A percentile compares a stretch with the other conserved stretches of the same genome.
Evolutionary conservation across 306 rosid genomes (phyloP).

Genomic region (Vigna mungo): DNA sequence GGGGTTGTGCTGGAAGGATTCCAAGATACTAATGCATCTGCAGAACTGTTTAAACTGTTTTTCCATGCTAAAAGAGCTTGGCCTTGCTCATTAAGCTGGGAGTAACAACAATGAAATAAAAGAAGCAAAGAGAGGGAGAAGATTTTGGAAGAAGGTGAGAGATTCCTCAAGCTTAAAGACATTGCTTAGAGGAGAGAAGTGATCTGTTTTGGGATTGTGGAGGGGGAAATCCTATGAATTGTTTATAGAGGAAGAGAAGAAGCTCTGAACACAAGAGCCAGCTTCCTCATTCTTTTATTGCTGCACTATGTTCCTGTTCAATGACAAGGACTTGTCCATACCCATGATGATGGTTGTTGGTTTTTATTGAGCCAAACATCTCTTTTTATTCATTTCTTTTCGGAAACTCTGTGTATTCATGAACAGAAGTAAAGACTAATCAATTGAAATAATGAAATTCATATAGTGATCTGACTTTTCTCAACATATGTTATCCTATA

Average conservation of each 20-base stretch:
- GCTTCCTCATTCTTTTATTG: slow-evolving; percentile 49
- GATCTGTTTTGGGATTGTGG: slow-evolving; percentile 74
- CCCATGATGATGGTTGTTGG: slow-evolving; percentile 38
- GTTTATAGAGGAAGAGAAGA: slow-evolving; percentile 72
- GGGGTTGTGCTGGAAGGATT: slow-evolving; percentile 58
- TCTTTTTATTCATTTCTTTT: slow-evolving; percentile 10
- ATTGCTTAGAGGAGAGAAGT: slow-evolving; percentile 62
- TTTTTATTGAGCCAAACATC: slow-evolving; percentile 30
- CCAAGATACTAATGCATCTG: slow-evolving; percentile 69
- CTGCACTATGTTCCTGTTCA: slow-evolving; percentile 50
- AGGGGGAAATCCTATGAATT: slow-evolving; percentile 67
- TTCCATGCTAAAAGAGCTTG: slow-evolving; percentile 85
- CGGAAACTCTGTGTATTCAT: not conserved
- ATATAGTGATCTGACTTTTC: not conserved
- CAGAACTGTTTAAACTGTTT: slow-evolving; percentile 58
- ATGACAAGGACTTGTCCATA: slow-evolving; percentile 51
- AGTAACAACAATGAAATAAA: slow-evolving; percentile 55
- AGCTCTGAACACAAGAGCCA: slow-evolving; percentile 60
- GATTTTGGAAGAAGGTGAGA: slow-evolving; percentile 53
- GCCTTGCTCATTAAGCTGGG: slow-evolving; percentile 77
- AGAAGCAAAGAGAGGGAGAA: slow-evolving; percentile 58
- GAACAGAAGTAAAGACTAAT: not conserved
- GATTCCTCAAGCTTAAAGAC: slow-evolving; percentile 64
- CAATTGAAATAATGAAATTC: not conserved
- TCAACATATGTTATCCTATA: not conserved